Base-by-base conservation (phyloP, 352 stramenopile genomes). In the Hyaloperonospora brassicae region DNA sequence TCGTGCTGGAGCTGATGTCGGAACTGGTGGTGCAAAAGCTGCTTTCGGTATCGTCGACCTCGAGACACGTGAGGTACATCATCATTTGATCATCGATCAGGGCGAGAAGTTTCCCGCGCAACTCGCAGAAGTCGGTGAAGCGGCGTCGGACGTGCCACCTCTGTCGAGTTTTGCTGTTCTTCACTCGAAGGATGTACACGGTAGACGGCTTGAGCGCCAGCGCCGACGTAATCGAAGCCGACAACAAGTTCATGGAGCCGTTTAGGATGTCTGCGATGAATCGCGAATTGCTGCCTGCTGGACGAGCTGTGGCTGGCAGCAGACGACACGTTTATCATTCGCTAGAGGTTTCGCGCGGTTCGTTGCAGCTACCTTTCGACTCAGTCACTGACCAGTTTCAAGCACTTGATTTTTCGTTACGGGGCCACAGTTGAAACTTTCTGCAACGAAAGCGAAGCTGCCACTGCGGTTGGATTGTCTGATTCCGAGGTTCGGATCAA, bases 41-140 rank as follows among this genome's bases (percentile, higher is more conserved):
- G 53, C 24, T 47, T 24, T 63, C 59, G 6, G 43, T 47, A 46
- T 31, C 55, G 38, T 68, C 55, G 12, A 59, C 38, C 10, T 63
- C 59, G 2, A 42, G 17, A 12, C 57, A 62, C 2, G 62, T 61
- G 35, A 71, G 59, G 46, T 71, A 68, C 34, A 23, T 40, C n/a
- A 61, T 58, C 53, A 62, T 72, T 14, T 66, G 49, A 39, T 74
- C 66, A 23, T 86, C 75, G 46, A 88, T 76, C 17, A 86, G 63
- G 2, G 67, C 61, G 34, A 87, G 50, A 51, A 89, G 70, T 41
- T 84, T 79, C 27, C 87, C 79, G 36, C 76, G 75, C 45, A 89
- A 53, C 55, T 87, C 79, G 34, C 73, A 81, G 47, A 89, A 89
- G 40, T 89, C 79, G 23, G 75, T 76, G 49, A 89, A 89, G 55